phyloP scores from a whole-genome alignment of 495 filamentous ascomycete genomes.

The Paragyromitra xinjiangensis region DNA sequence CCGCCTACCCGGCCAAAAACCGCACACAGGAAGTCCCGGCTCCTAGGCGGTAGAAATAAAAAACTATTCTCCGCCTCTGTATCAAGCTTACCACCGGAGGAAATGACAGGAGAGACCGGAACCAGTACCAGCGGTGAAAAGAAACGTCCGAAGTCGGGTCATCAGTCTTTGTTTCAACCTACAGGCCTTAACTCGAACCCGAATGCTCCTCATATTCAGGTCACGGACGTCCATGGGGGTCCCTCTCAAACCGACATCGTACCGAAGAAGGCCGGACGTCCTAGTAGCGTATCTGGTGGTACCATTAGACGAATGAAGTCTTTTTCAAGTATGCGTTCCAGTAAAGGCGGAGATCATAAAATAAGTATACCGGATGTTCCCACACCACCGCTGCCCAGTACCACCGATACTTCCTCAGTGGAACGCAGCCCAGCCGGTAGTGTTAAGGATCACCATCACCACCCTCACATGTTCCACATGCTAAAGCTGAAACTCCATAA shows the following conservation, averaged over 20 bases:
- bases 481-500: conserved; percentile 55
- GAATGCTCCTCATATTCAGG: conserved; percentile 56
- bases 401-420: conserved; percentile 48
- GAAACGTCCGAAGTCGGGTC: conserved; percentile 54
- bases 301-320: conserved; percentile 55
- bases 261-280: conserved; percentile 45
- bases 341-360: conserved; percentile 33
- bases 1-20: conserved; percentile 44
- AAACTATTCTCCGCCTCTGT: conserved; percentile 53
- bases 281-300: conserved; percentile 54
- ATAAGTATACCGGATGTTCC: conserved; percentile 43
- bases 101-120: conserved; percentile 44
- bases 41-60: conserved; percentile 53
- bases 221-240: conserved; percentile 54
- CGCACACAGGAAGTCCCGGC: conserved; percentile 51
- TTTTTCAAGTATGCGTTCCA: conserved; percentile 45
- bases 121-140: conserved; percentile 25
- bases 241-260: conserved; percentile 37
- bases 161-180: conserved; percentile 50
- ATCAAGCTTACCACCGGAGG: conserved; percentile 56
- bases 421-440: conserved; percentile 49
- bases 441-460: conserved; percentile 41
- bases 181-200: conserved; percentile 35
- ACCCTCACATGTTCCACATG: conserved; percentile 55
- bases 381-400: conserved; percentile 47